Evolutionary conservation across 1,284 basidiomycete genomes (phyloP), one percentile per base, ranked within the genome.

Genomic region (Papiliotrema laurentii): DNA sequence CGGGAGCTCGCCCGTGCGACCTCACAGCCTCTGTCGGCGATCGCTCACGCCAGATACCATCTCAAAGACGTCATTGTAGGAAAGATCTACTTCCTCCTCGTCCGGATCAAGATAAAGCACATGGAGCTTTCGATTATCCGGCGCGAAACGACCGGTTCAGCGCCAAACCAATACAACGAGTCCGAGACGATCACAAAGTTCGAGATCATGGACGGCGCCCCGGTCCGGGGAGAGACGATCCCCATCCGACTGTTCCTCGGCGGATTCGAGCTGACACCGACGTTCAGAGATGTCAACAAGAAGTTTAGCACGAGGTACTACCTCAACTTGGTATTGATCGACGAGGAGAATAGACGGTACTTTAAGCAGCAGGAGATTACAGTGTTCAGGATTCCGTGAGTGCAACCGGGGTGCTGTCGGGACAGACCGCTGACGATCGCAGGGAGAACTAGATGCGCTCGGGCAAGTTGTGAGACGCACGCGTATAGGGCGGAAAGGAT

Each of bases 141-240:
- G 25, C 81, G 94, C 35, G 94, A 98, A 73, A 97, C 94, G 19
- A 97, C 96, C 0, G 94, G 94, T 18, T 81, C 90, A 3, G 87
- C 88, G 3, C 96, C 94, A 9, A 98, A 98, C 69, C 91, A 94
- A 75, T 98, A 98, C 75, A 98, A 97, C 72, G 94, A 98, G 74
- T 91, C 87, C 58, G 94, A 98, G 71, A 98, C 94, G 4, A 98
- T 98, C 64, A 97, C 96, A 25, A 98, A 98, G 74, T 97, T 97
- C 68, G 94, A 97, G 75, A 97, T 98, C 64, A 97, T 97, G 94
- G 92, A 96, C 69, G 92, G 91, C 7, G 89, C 91, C 4, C 91
- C 91, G 1, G 91, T 97, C 18, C 81, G 92, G 75, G 91, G 92
- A 43, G 94, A 98, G 76, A 97, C 92, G 2, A 97, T 98, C 58